These are phyloP conservation scores for Pigoraptor vietnamica DNA, from an alignment of 78 protist genomes.

Conservation along the genomic window DNA sequence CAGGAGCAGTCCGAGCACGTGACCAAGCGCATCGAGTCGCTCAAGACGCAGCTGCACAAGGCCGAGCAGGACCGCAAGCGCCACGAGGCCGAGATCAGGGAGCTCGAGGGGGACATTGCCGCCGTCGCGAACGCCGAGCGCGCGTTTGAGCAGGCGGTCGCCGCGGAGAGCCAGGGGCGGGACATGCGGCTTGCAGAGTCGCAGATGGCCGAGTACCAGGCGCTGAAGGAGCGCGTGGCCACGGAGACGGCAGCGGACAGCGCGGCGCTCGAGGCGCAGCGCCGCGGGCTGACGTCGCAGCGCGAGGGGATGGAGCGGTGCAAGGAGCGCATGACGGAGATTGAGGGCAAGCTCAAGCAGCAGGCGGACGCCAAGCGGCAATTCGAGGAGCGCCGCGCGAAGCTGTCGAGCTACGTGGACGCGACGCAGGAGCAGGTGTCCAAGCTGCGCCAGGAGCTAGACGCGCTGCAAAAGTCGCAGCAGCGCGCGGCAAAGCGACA, in stretches of 20 bases:
- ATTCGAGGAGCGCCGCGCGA: not conserved
- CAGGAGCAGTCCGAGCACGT: not conserved
- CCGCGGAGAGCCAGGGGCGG: not conserved
- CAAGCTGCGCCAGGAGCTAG: not conserved
- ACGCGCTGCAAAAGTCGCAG: not conserved
- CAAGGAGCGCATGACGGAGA: not conserved
- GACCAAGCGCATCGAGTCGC: not conserved
- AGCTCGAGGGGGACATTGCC: not conserved
- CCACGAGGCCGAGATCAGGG: not conserved
- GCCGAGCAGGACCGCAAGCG: not conserved
- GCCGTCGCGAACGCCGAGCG: not conserved
- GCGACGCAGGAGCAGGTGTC: not conserved
- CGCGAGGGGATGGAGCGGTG: not conserved
- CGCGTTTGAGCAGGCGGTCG: not conserved
- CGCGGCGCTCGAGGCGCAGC: not conserved
- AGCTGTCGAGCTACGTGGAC: not conserved
- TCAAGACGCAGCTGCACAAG: not conserved
- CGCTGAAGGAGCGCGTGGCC: not conserved
- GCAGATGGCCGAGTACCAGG: conserved; percentile 5
- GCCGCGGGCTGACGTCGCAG: not conserved
- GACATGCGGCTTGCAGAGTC: not conserved
- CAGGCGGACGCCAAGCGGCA: not conserved
- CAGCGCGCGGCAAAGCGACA: not conserved
- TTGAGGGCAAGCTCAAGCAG: not conserved
- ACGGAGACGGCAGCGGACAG: not conserved